Percentiles rank a stretch among this genome's conserved stretches.
Evolutionary conservation across 1,139 yeast genomes (phyloP).

Genomic region (Debaryomycetaceae sp.): DNA sequence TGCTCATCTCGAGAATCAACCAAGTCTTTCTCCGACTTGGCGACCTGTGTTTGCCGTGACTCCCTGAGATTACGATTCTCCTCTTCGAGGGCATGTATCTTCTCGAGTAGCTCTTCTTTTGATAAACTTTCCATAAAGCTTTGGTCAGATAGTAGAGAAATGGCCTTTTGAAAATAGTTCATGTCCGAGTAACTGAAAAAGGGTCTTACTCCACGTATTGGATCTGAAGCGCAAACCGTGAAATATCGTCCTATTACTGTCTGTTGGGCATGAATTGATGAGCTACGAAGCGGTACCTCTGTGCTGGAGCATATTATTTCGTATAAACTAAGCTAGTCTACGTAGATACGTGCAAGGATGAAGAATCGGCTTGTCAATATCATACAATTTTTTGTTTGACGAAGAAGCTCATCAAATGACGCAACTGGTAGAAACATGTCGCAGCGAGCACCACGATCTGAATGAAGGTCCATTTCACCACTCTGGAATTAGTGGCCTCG

Average conservation of each 20-base stretch:
- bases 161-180: no score
- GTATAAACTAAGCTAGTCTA: not conserved
- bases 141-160: not conserved
- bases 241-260: no score
- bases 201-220: no score
- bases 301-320: no score
- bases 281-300: no score
- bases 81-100: conserved; percentile 18
- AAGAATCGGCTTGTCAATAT: conserved; percentile 1
- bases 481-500: conserved; percentile 45
- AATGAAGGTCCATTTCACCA: conserved; percentile 44
- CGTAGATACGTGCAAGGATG: not conserved
- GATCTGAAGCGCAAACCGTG: no score
- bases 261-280: no score
- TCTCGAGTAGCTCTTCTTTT: conserved; percentile 17
- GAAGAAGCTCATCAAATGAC: conserved; percentile 49
- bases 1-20: not conserved
- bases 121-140: conserved; percentile 5
- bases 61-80: conserved; percentile 15
- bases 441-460: conserved; percentile 46
- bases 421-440: conserved; percentile 48
- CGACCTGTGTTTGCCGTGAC: no score
- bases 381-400: conserved; percentile 51
- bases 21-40: no score
- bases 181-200: no score